Conservation (phyloP, 2,329 filamentous ascomycete genomes). For the Cercospora janseana region DNA sequence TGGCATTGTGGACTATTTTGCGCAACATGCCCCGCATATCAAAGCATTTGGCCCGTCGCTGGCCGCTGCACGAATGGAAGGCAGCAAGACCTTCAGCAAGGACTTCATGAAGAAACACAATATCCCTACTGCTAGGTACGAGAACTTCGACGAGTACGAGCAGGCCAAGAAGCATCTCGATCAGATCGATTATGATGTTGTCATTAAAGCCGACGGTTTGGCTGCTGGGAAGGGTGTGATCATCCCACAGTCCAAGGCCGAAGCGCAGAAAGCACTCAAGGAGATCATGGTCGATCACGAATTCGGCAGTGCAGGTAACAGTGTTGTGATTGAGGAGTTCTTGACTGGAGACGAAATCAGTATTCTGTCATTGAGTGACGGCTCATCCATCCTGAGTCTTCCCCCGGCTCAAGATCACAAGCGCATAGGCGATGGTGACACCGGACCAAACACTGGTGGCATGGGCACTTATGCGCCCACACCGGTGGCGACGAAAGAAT, state of each 20-base stretch:
- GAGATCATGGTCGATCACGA: constrained; percentile 88
- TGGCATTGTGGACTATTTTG: constrained; percentile 82
- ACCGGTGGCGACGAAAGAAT: constrained; percentile 49
- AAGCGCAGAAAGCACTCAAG: constrained; percentile 76
- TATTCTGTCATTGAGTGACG: constrained; percentile 88
- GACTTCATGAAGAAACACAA: constrained; percentile 92
- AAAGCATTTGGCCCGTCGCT: constrained; percentile 82
- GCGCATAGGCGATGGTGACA: constrained; percentile 84
- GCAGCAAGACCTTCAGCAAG: constrained; percentile 95
- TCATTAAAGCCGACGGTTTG: constrained; percentile 90
- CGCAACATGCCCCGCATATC: constrained; percentile 52
- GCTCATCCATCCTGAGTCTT: constrained; percentile 75
- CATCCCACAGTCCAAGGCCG: constrained; percentile 75
- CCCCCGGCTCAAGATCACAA: constrained; percentile 97
- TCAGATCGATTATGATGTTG: constrained; percentile 67
- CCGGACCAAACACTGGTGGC: constrained; percentile 89
- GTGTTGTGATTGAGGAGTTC: constrained; percentile 95
- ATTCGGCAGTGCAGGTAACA: constrained; percentile 81
- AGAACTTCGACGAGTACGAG: constrained; percentile 64
- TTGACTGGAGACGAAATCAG: constrained; percentile 88
- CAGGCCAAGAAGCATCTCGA: constrained; percentile 64
- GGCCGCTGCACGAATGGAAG: constrained; percentile 85
- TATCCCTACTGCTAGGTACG: constrained; percentile 88
- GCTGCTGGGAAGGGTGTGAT: constrained; percentile 96
- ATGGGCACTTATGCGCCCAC: constrained; percentile 96